Evolutionary conservation across 257 asterid genomes (phyloP), one percentile per base, ranked within the genome.

Genomic region (Henckelia pumila): DNA sequence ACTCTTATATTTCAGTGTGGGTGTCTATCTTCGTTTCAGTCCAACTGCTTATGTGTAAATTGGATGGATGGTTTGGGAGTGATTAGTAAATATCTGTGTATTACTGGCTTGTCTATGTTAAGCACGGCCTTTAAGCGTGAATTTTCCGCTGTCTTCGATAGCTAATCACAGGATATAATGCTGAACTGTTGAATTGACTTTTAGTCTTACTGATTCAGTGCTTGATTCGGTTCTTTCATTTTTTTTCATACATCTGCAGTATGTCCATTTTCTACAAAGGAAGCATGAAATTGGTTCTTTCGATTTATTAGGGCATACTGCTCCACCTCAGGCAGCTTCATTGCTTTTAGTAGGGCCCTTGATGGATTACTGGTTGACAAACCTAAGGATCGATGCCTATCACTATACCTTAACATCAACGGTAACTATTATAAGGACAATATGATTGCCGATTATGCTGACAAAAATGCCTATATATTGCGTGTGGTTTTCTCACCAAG

Each of bases 281-380:
- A 82, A 89, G 83, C 85, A 89, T 76, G 78, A 93, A 2, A 76
- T 89, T 8, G 92, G 95, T 67, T 89, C 97, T 22, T 87, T 89
- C 86, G 78, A 84, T 74, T 78, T 89, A 50, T 70, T 90, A 80
- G 97, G 95, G 25, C 95, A 88, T 80, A 90, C 97, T 16, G 95
- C 97, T 72, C 97, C 97, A 21, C 79, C 85, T 49, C 97, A 88
- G 77, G 95, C 94, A 37, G 81, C 85, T 66, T 81, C 97, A 0
- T 75, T 90, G 78, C 86, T 90, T 66, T 57, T 86, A 47, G 64
- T 76, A 8, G 95, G 97, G 2, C 95, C 95, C 44, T 49, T 86
- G 29, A 64, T 83, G 74, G 95, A 86, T 78, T 84, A 86, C 75
- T 84, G 87, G 86, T 74, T 88, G 76, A 86, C 95, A 29, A 81